Conservation (phyloP, 352 stramenopile genomes). For the Aphanomyces euteiches region DNA sequence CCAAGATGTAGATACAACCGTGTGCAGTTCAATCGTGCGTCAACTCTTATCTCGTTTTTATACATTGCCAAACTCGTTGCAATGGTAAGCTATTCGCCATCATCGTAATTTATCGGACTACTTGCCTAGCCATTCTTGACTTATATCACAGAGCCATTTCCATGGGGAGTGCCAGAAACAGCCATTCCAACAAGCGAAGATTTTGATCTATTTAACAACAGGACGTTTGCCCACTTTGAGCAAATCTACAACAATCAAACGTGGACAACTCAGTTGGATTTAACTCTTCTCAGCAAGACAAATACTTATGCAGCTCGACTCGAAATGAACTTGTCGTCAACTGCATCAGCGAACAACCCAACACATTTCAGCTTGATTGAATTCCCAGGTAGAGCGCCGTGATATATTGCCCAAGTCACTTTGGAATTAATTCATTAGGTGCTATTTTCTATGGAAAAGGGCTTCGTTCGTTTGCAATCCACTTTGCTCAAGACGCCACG, state of each 20-base stretch:
- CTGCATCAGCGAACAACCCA: neutral
- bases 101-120: neutral
- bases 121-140: neutral
- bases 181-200: neutral
- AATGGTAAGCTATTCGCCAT: neutral
- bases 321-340: neutral
- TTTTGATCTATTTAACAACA: neutral
- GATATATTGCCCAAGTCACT: neutral
- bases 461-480: too few relatives aligned
- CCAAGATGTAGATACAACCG: too few relatives aligned
- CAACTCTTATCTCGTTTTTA: neutral
- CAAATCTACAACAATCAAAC: slow-evolving; percentile 1
- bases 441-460: neutral
- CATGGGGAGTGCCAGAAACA: neutral
- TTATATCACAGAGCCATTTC: slow-evolving; percentile 1
- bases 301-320: neutral
- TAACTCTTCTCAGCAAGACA: neutral
- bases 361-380: neutral
- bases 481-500: neutral
- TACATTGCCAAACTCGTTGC: neutral
- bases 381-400: neutral
- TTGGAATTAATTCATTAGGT: neutral
- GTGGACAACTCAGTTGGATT: neutral
- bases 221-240: neutral
- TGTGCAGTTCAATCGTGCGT: too few relatives aligned